Evolutionary conservation across 2,329 filamentous ascomycete species (phyloP).

Genomic region (Botrytis elliptica): DNA sequence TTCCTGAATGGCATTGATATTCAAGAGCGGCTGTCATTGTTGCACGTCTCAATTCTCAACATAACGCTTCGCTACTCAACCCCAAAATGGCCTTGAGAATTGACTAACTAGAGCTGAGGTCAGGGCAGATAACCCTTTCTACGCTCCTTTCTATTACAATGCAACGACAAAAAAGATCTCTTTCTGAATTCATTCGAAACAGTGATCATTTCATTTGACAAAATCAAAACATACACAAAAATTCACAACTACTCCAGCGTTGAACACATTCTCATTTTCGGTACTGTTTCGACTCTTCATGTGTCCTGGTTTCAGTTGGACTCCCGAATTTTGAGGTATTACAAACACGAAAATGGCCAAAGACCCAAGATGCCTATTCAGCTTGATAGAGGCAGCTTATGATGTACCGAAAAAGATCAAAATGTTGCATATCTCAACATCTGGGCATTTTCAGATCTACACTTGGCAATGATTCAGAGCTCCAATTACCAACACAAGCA

Average conservation of each 20-base stretch:
- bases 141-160: not conserved
- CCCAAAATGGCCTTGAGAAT: not conserved
- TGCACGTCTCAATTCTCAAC: slow-evolving; percentile 4
- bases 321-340: not conserved
- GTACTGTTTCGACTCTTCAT: too few species aligned
- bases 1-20: slow-evolving; percentile 19
- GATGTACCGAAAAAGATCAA: not conserved
- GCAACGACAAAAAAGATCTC: not conserved
- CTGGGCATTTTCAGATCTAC: slow-evolving; percentile 11
- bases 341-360: not conserved
- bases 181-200: not conserved
- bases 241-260: not conserved
- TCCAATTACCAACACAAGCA: not conserved
- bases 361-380: not conserved
- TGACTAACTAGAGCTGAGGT: not conserved
- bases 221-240: not conserved
- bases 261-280: too few species aligned
- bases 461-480: not conserved
- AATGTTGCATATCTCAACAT: slow-evolving; percentile 10
- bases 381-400: not conserved
- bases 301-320: not conserved
- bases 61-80: not conserved
- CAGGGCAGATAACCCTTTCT: not conserved
- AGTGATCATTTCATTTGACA: not conserved
- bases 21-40: slow-evolving; percentile 20